Percentiles rank a stretch among this genome's conserved stretches.
Evolutionary conservation across 164 flowering plant genomes (phyloP).

Genomic region (Pachysandra terminalis): DNA sequence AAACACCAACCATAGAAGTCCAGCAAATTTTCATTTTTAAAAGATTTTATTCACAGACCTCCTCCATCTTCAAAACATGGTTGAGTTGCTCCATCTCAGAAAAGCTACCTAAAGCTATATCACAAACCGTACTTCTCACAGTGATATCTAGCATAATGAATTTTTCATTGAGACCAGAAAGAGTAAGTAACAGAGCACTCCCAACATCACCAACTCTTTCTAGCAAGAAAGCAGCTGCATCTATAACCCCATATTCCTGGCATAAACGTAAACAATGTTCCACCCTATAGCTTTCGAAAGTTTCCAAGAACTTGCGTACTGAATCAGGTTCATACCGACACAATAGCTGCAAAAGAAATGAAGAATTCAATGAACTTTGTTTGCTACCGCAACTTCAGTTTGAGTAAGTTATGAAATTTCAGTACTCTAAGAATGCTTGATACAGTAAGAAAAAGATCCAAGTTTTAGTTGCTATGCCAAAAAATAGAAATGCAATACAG

Average conservation of each 20-base stretch:
- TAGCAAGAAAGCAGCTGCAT: conserved; percentile 90
- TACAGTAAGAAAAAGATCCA: no score
- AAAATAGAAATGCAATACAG: no score
- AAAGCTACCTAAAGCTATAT: conserved; percentile 17
- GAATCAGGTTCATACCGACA: conserved; percentile 78
- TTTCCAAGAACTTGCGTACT: conserved; percentile 87
- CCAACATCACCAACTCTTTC: conserved; percentile 98
- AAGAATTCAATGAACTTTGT: conserved; percentile 7
- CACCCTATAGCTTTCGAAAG: conserved; percentile 87
- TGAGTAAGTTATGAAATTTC: no score
- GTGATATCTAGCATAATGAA: conserved; percentile 52
- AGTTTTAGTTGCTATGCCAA: no score
- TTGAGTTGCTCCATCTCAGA: conserved; percentile 31
- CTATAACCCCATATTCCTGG: conserved; percentile 76
- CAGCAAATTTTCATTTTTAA: not conserved
- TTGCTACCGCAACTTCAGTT: not conserved
- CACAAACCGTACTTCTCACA: conserved; percentile 33
- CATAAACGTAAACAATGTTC: conserved; percentile 89
- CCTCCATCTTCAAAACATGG: conserved; percentile 41
- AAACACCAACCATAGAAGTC: not conserved
- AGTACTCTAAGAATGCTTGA: no score
- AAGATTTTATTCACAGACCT: conserved; percentile 39
- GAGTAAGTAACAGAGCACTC: conserved; percentile 75
- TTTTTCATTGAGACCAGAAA: conserved; percentile 65
- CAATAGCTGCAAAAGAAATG: conserved; percentile 62